Base-by-base conservation (phyloP, 257 asterid genomes). In the Eustoma russellianum region DNA sequence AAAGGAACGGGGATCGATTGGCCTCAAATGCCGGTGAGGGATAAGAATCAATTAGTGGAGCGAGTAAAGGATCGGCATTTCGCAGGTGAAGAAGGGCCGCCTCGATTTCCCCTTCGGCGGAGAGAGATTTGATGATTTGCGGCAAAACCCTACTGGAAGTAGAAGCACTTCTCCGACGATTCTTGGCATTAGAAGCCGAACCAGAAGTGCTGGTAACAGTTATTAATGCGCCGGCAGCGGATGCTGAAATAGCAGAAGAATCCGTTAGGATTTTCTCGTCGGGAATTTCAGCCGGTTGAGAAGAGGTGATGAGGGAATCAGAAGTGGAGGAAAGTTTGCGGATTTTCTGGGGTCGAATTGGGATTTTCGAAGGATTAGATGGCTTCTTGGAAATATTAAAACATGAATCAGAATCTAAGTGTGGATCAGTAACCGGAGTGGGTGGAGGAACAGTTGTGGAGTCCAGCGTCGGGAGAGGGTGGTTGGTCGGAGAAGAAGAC, bases 341-440 rank as follows among this genome's bases (percentile, higher is more conserved):
- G 59, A 90, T 84, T 64, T 90, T 90, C 17, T 72, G 96, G 52
- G 98, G 98, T 40, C 96, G 95, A 69, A 91, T 86, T 50, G 96
- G 98, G 48, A 87, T 91, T 74, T 91, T 87, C 61, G 96, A 82
- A 45, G 96, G 89, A 64, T 83, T 80, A 44, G 83, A 73, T 50
- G 76, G 61, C 41, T 67, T 71, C 0, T 53, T 76, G 52, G 86
- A 41, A 11, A 66, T 24, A 57, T 44, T 44, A 14, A 44, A 50
- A 48, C 57, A 63, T 17, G 33, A 34, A 57, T 51, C 35, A 14
- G 50, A 49, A 44, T 61, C 66, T 17, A 24, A 56, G 8, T 77
- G 47, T 30, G 72, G 38, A 63, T 67, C 76, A 4, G 59, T 17
- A 7, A 55, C 41, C 1, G 67, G 50, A 41, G 70, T 15, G 12